Evolutionary conservation across 2,329 filamentous ascomycete genomes (phyloP).

Genomic region (Aspergillus luchuensis): DNA sequence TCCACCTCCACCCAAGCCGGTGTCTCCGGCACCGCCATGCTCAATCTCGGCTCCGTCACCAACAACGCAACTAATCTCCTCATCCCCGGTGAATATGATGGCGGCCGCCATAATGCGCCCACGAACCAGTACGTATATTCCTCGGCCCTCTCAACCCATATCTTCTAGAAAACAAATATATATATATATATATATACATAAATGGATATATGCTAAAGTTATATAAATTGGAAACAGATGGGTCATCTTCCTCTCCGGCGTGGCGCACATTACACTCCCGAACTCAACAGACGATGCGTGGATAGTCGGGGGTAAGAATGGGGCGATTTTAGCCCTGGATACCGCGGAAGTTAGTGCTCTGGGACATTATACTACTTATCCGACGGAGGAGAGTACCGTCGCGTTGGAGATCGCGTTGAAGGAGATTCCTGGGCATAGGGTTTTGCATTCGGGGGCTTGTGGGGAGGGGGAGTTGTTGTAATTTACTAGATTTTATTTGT

Average conservation of each 20-base stretch:
- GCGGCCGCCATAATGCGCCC: slow-evolving; percentile 48
- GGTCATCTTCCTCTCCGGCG: slow-evolving; percentile 45
- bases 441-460: slow-evolving; percentile 47
- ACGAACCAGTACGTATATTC: slow-evolving; percentile 40
- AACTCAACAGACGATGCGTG: slow-evolving; percentile 40
- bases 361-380: slow-evolving; percentile 49
- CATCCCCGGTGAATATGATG: slow-evolving; percentile 42
- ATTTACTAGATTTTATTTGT: background rate
- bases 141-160: background rate
- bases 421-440: slow-evolving; percentile 41
- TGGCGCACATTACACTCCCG: slow-evolving; percentile 47
- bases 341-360: slow-evolving; percentile 42
- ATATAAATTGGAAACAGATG: slow-evolving; percentile 18
- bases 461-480: background rate
- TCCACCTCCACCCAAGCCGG: slow-evolving; percentile 35
- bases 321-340: slow-evolving; percentile 48
- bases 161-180: too few species aligned
- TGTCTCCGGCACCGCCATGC: slow-evolving; percentile 31
- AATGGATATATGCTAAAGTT: background rate
- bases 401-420: slow-evolving; percentile 41
- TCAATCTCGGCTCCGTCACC: slow-evolving; percentile 36
- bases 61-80: slow-evolving; percentile 41
- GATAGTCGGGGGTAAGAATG: slow-evolving; percentile 45
- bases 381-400: slow-evolving; percentile 41
- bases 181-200: too few species aligned